Evolutionary conservation across 192 early-diverging fungal genomes (phyloP), one percentile per base, ranked within the genome.

Genomic region (Entomortierella lignicola): DNA sequence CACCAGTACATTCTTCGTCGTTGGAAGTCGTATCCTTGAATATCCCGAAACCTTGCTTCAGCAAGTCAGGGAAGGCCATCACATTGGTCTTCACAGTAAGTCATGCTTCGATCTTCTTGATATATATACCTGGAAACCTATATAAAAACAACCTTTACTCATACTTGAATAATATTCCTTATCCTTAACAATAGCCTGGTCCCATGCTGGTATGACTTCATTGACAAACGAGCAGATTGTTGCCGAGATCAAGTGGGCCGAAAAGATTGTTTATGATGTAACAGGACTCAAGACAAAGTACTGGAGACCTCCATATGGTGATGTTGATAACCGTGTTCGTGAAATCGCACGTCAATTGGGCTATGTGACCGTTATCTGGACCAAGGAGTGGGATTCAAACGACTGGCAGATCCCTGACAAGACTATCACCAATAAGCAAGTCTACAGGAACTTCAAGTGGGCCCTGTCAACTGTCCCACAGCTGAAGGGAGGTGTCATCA

Each of bases 311-410:
- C 89, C 90, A 20, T 91, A 86, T 63, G 91, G 91, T 57, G 90
- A 91, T 67, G 87, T 90, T 11, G 91, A 92, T 69, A 83, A 90
- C 47, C 84, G 91, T 63, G 86, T 91, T 26, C 85, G 91, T 41
- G 71, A 80, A 42, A 83, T 92, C 26, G 70, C 70, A 0, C 48
- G 66, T 7, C 85, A 87, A 50, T 53, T 91, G 64, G 89, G 89
- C 29, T 87, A 77, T 51, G 30, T 52, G 8, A 81, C 85, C n/a
- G 80, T 86, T n/a, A 77, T 88, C 52, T 88, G 87, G 87, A 80
- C 77, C 60, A 72, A 80, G 57, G 77, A 71, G 25, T 81, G 82
- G 61, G 87, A 88, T 63, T 85, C 85, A 26, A 82, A 85, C 69
- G 87, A 88, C 52, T 88, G 87, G 87, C 74, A 68, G 54, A 63